Evolutionary conservation across 2,329 filamentous ascomycete genomes (phyloP), one percentile per base, ranked within the genome.

Genomic region (Thermomyces lanuginosus): DNA sequence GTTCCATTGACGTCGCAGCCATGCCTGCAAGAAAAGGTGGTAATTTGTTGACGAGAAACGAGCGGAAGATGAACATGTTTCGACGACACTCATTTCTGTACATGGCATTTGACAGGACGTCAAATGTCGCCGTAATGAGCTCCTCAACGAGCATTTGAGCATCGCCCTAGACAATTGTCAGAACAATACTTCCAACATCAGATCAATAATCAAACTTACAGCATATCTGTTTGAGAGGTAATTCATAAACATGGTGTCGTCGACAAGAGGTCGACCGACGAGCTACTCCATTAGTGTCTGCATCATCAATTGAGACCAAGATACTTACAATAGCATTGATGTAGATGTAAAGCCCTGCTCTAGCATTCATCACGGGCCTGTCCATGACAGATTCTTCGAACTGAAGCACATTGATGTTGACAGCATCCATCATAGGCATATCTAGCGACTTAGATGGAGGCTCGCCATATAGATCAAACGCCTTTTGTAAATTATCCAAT

Each of bases 221-320:
- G 78, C 76, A 45, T 92, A 93, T 47, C 84, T 69, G 38, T 84
- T 81, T 41, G 82, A 73, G 21, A 95, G 55, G 51, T 84, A 89
- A 26, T 69, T 78, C 38, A 89, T 72, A 7, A 95, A 63, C 14
- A 69, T 66, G 27, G 64, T 61, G 42, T 95, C 84, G 42, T 95
- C 84, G 16, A 92, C 69, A 12, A 92, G 57, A 0, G 86, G 84
- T 16, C 82, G 70, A 16, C 75, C 81, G 34, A 79, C 71, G 28
- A 92, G 72, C 79, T 89, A 39, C 7, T 12, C 18, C 29, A 14
- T 30, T 65, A 36, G 64, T 53, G 25, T 27, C 30, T 5, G 11
- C 13, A 5, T 18, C 14, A 24, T 17, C 23, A 6, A 10, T 10
- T 13, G 14, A 21, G 1, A 5, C 24, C 3, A 3, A 4, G 6